Evolutionary conservation across 768 basidiomycete species (phyloP), one percentile per base, ranked within the genome.

Genomic region (Suillus bovinus): DNA sequence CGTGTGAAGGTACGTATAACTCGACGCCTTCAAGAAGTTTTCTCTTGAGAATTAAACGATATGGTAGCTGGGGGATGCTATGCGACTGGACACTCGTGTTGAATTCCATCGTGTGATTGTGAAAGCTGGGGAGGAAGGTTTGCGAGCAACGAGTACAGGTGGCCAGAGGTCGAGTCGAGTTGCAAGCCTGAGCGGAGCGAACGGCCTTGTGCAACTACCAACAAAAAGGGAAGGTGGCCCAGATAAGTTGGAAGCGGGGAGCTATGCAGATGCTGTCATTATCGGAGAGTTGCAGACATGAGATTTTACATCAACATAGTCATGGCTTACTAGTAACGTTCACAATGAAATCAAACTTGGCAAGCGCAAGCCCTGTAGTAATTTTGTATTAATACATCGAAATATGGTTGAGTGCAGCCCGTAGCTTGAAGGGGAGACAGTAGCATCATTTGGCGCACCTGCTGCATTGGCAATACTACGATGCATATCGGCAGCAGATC

Each of bases 61-160:
- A 53, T 60, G 39, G 47, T 66, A 90, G 88, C 70, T 90, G 20
- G 82, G 84, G 69, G 77, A 80, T 64, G 64, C 82, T 20, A 88
- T 94, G 84, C 75, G 74, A 1, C 80, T 94, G 31, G 91, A 94
- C 69, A 72, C 87, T 10, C 82, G 94, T 11, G 84, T 86, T 1
- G 93, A 94, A 68, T 95, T 91, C 74, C 94, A 96, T 72, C 88
- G 94, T 6, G 93, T 88, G 4, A 67, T 85, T 17, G 79, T 95
- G 42, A 75, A 76, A n/a, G 76, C 80, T 1, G 64, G 66, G 0
- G 58, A 69, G 5, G 72, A 74, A 33, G 82, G 82, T 9, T 77
- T 93, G 59, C 80, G 79, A 60, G 94, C 92, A 2, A 84, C 80
- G 66, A 93, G 89, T 60, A 96, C 94, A 0, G 94, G 94, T 27